Evolutionary conservation across 805 yeast species (phyloP).

Genomic region (Spathaspora girioi): DNA sequence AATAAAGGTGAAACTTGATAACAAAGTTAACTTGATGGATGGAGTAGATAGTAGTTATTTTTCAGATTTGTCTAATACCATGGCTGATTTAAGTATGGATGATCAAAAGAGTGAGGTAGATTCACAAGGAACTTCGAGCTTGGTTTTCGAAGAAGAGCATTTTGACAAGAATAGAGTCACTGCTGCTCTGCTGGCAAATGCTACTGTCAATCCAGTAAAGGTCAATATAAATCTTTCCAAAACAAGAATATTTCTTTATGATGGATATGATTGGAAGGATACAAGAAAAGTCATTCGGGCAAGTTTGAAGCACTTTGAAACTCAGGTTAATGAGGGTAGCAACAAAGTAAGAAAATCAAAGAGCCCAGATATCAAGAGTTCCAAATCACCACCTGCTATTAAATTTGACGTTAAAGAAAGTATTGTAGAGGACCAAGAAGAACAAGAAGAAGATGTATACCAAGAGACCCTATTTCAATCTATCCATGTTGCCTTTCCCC

Average conservation of each 20-base stretch:
- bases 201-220: slow-evolving; percentile 18
- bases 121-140: slow-evolving; percentile 5
- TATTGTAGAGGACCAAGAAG: slow-evolving; percentile 5
- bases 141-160: slow-evolving; percentile 24
- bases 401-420: slow-evolving; percentile 4
- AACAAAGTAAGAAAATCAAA: slow-evolving; percentile 6
- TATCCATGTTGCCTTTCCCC: slow-evolving; percentile 62
- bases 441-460: slow-evolving; percentile 25
- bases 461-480: slow-evolving; percentile 76
- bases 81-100: slow-evolving; percentile 2
- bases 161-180: slow-evolving; percentile 8
- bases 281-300: slow-evolving; percentile 64
- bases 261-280: slow-evolving; percentile 90
- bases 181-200: background rate
- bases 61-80: slow-evolving; percentile 2
- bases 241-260: slow-evolving; percentile 53
- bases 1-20: slow-evolving; percentile 38
- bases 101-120: slow-evolving; percentile 3
- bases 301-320: slow-evolving; percentile 64
- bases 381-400: slow-evolving; percentile 3
- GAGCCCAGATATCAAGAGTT: background rate
- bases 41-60: slow-evolving; percentile 38
- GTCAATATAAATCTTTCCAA: slow-evolving; percentile 35
- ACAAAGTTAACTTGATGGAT: slow-evolving; percentile 37
- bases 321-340: slow-evolving; percentile 34